phyloP scores from a whole-genome alignment of 2,329 filamentous ascomycete genomes.

The Pseudocercospora vitis region DNA sequence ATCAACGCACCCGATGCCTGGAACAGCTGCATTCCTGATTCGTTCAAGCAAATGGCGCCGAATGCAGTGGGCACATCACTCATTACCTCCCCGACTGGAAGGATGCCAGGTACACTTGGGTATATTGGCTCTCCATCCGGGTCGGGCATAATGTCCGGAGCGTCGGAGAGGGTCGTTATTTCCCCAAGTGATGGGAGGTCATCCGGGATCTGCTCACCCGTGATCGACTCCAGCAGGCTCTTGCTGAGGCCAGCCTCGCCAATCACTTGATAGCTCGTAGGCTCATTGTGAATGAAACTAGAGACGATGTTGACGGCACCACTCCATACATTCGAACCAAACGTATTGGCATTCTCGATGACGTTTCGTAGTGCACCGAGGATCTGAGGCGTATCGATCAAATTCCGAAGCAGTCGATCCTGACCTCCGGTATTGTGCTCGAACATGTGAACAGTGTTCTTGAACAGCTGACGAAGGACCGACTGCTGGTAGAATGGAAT shows the following conservation, averaged over 20 bases:
- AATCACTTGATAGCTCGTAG: constrained; percentile 94
- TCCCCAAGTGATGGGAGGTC: constrained; percentile 30
- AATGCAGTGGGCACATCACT: constrained; percentile 82
- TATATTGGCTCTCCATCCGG: constrained; percentile 29
- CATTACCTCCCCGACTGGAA: constrained; percentile 87
- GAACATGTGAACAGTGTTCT: constrained; percentile 96
- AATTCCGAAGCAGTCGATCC: constrained; percentile 83
- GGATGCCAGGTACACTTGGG: constrained; percentile 58
- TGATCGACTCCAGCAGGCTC: constrained; percentile 81
- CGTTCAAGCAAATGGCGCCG: constrained; percentile 90
- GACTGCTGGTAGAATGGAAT: constrained; percentile 93
- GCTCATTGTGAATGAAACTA: constrained; percentile 98
- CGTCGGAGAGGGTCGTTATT: constrained; percentile 19
- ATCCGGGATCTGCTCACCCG: constrained; percentile 34
- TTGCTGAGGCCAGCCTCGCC: constrained; percentile 89
- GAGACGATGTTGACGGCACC: constrained; percentile 88
- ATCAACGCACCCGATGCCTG: constrained; percentile 78
- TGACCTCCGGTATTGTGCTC: constrained; percentile 77
- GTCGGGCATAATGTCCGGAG: constrained; percentile 13
- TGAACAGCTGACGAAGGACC: constrained; percentile 88
- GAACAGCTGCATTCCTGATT: constrained; percentile 82
- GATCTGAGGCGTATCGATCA: constrained; percentile 89
- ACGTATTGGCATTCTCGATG: constrained; percentile 74
- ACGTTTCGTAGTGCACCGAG: constrained; percentile 77
- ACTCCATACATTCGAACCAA: constrained; percentile 94